Conservation (phyloP, 306 rosid genomes). For the Pyrus bretschneideri region DNA sequence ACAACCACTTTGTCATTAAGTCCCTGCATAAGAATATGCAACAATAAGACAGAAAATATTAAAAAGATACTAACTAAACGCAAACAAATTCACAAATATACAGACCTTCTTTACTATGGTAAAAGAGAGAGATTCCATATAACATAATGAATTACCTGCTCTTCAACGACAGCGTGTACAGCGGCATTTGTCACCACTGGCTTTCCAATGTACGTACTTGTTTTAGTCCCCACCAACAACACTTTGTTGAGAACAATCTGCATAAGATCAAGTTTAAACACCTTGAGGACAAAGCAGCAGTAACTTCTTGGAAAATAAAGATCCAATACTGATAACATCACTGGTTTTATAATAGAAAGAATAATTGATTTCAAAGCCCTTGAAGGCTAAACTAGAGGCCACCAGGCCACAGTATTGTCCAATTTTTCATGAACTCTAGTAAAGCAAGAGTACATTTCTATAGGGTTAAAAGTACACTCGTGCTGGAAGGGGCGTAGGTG, state of each 20-base stretch:
- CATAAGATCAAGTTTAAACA: slow-evolving; percentile 12
- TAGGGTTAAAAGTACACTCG: neutral
- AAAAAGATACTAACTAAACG: neutral
- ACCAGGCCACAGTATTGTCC: neutral
- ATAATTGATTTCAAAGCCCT: neutral
- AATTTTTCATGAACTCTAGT: neutral
- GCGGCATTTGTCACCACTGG: slow-evolving; percentile 96
- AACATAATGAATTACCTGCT: slow-evolving; percentile 49
- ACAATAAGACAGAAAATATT: neutral
- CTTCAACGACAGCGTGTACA: slow-evolving; percentile 94
- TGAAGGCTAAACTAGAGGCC: neutral
- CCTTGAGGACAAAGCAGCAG: neutral
- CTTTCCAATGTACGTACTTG: slow-evolving; percentile 68
- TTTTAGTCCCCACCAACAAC: slow-evolving; percentile 85
- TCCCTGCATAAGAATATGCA: slow-evolving; percentile 42
- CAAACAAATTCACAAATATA: neutral
- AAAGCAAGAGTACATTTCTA: neutral
- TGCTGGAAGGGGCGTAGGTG: neutral
- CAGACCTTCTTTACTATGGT: neutral
- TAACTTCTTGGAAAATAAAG: neutral
- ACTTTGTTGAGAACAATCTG: slow-evolving; percentile 88
- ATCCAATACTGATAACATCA: neutral
- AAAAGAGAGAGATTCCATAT: neutral
- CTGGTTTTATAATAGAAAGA: neutral
- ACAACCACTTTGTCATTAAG: slow-evolving; percentile 70